Percentiles rank a stretch among this genome's conserved stretches.
phyloP scores from a whole-genome alignment of 768 basidiomycete genomes.

The Lentinus tigrinus region DNA sequence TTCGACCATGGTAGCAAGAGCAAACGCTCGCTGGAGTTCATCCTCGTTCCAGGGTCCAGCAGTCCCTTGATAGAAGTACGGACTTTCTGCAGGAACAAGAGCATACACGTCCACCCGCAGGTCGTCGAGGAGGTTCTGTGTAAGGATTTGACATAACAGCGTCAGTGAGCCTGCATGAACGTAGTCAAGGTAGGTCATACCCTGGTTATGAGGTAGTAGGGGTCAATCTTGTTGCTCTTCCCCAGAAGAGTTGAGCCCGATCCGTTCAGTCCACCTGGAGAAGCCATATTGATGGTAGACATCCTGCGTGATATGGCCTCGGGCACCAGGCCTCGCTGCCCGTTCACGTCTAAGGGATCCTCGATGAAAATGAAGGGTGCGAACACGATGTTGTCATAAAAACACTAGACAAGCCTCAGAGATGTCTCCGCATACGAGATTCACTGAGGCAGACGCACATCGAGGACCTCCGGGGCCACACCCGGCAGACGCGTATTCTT shows the following conservation, averaged over 20 bases:
- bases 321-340: conserved; percentile 45
- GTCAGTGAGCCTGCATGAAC: neutral
- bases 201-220: conserved; percentile 86
- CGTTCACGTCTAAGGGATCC: conserved; percentile 74
- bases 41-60: conserved; percentile 65
- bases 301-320: conserved; percentile 43
- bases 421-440: neutral
- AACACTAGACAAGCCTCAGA: conserved; percentile 56
- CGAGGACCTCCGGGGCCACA: conserved; percentile 77
- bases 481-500: conserved; percentile 90
- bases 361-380: conserved; percentile 97
- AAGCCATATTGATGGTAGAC: conserved; percentile 35
- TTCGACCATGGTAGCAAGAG: conserved; percentile 56
- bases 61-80: conserved; percentile 68
- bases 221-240: conserved; percentile 76
- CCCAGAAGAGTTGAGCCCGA: conserved; percentile 43
- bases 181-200: conserved; percentile 38
- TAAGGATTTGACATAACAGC: neutral
- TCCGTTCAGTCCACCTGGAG: conserved; percentile 27
- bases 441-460: conserved; percentile 49
- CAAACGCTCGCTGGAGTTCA: conserved; percentile 63
- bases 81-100: conserved; percentile 58
- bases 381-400: conserved; percentile 95
- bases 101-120: conserved; percentile 66
- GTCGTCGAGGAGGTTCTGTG: conserved; percentile 63